Base-by-base conservation (phyloP, 2,329 filamentous ascomycete genomes). In the Aspergillus tamarii region DNA sequence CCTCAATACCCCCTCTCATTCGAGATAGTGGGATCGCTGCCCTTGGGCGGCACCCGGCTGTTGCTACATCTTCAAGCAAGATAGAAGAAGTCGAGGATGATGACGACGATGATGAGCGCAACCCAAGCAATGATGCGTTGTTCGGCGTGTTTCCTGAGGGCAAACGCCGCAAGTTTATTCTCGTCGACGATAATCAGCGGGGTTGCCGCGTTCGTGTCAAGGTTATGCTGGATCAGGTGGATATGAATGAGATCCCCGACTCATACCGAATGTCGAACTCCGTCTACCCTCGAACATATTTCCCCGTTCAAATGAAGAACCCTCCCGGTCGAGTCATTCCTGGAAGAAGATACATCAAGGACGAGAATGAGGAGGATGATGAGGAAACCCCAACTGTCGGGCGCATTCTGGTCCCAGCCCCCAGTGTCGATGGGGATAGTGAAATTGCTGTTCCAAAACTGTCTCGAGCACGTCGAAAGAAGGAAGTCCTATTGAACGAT, bases 221-320 rank as follows among this genome's bases (percentile, higher is more conserved):
- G 66, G 94, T 97, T 58, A 95, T 91, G 67, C 88, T 99, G n/a
- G 93, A 97, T 74, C 89, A 90, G 52, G 93, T 97, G 70, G 91
- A 97, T 76, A 96, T 95, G 82, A 91, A 94, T 73, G 94, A 98
- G 79, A 96, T 98, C 74, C 94, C 94, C 1, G 94, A 98, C 77
- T 95, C 92, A 19, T 97, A 97, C 82, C 91, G 94, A 69, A 93
- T 93, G 80, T 88, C 87, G 61, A 94, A 94, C 72, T 93, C 92
- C 11, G 94, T 98, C 2, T 98, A 90, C 73, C 94, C 94, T 10
- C 90, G 93, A 55, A 94, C 92, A 62, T 98, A 94, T 80, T 97
- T 95, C 76, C 92, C 94, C 1, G 88, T 93, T 50, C 93, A 97
- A 80, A 96, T 97, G 93, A 92, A 94, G 74, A 91, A 89, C 64